Base-by-base conservation (phyloP, 164 flowering plant species). In the Protea cynaroides region DNA sequence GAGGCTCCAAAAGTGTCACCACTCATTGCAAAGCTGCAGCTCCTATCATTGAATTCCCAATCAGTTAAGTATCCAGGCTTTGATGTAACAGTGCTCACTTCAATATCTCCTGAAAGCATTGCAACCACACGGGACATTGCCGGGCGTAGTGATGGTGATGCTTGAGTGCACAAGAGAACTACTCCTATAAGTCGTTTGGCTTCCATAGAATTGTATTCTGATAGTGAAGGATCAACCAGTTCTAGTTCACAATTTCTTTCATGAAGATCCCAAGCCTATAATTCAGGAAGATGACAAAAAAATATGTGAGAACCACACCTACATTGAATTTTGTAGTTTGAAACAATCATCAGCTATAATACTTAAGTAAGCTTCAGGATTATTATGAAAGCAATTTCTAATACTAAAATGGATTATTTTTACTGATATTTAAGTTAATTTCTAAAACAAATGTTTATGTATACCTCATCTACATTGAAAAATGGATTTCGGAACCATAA, bases 191-290 rank as follows among this genome's bases (percentile, higher is more conserved):
- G 8, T 18, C 80, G 67, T 1, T 53, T 47, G 0, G 76, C 83
- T 73, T 81, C 83, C 11, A 19, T 64, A 55, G 76, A 74, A 23
- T 76, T 37, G 25, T 72, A 75, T n/a, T 63, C 72, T 0, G 46
- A 1, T 50, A 83, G 60, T 46, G 58, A 54, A 13, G 75, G 69
- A 69, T 83, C 87, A 25, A 81, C 76, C 47, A 83, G 50, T 56
- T 78, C 83, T 37, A 81, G n/a, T 40, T 43, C 61, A 6, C 62
- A 61, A 47, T 76, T 58, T n/a, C 69, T 76, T 65, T 83, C 84
- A 34, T 75, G 71, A 25, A 83, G 71, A 63, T 64, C 13, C 87
- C 87, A 83, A n/a, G 87, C 83, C 87, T 83, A 57, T 3, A n/a
- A 47, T 18, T 34, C 49, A 24, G n/a, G 25, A 8, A 21, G 25